Conservation (phyloP, 2,329 filamentous ascomycete species). For the Cladosporium sp. region DNA sequence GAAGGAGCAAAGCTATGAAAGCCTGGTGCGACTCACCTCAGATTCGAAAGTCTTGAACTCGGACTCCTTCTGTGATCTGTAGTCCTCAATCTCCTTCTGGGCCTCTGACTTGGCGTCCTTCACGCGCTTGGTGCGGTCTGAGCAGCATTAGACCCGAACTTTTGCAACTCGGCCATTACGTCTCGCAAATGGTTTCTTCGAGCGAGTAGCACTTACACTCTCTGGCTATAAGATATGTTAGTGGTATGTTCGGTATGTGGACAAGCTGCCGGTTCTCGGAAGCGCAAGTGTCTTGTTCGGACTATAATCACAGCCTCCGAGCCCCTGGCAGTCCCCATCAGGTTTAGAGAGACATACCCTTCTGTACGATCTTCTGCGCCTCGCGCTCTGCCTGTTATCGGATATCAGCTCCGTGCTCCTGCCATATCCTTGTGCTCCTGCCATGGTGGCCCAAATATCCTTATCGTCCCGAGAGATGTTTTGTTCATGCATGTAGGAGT, state of each 20-base stretch:
- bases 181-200: not conserved
- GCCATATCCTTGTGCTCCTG: not conserved
- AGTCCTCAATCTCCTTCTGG: slow-evolving; percentile 95
- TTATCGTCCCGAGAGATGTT: not conserved
- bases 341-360: slow-evolving; percentile 58
- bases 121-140: slow-evolving; percentile 93
- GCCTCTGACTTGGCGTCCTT: slow-evolving; percentile 95
- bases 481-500: not conserved
- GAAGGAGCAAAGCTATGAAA: not conserved
- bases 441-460: not conserved
- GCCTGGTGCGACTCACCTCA: slow-evolving; percentile 52
- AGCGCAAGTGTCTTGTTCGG: not conserved
- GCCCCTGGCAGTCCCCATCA: not conserved
- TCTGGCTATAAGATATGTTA: slow-evolving; percentile 59
- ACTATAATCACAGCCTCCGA: not conserved
- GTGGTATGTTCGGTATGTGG: not conserved
- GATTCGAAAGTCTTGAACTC: slow-evolving; percentile 95
- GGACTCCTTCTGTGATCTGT: slow-evolving; percentile 83
- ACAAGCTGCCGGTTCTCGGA: not conserved
- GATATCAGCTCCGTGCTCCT: slow-evolving; percentile 37
- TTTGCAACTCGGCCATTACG: not conserved
- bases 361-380: slow-evolving; percentile 98
- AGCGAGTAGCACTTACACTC: slow-evolving; percentile 67
- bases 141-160: slow-evolving; percentile 21
- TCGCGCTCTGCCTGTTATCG: slow-evolving; percentile 82